These are phyloP conservation scores for Thyridium curvatum DNA, from an alignment of 2,329 filamentous ascomycete genomes.

Conservation along the genomic window DNA sequence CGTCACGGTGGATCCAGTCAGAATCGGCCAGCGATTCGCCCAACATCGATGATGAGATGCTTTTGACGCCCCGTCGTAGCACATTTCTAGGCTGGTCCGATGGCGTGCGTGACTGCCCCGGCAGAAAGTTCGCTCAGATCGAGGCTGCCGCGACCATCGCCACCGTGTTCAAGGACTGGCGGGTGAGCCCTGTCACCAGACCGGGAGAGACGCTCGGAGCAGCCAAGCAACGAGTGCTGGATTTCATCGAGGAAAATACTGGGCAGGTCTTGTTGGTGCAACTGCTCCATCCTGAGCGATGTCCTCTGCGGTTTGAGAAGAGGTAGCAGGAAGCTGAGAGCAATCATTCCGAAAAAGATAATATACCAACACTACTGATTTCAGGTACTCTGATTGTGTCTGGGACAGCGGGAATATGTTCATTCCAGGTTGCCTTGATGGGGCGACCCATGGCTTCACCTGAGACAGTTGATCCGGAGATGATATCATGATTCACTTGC, in stretches of 20 bases:
- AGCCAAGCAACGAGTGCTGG: slow-evolving; percentile 11
- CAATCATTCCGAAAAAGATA: no score
- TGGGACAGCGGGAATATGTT: no score
- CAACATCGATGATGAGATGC: slow-evolving; percentile 8
- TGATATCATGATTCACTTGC: no score
- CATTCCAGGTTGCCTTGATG: no score
- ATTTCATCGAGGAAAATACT: slow-evolving; percentile 14
- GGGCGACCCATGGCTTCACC: no score
- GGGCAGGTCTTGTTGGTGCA: slow-evolving; percentile 15
- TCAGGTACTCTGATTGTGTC: no score
- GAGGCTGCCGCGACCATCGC: slow-evolving; percentile 23
- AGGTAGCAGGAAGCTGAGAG: no score
- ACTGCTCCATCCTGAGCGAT: slow-evolving; percentile 16
- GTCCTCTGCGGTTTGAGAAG: no score
- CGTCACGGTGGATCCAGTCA: slow-evolving; percentile 15
- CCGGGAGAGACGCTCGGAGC: slow-evolving; percentile 10
- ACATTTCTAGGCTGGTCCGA: slow-evolving; percentile 21
- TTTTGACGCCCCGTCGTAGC: slow-evolving; percentile 8
- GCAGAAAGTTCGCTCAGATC: slow-evolving; percentile 23
- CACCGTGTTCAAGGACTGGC: slow-evolving; percentile 14
- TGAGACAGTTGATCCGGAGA: no score
- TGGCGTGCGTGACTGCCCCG: slow-evolving; percentile 20
- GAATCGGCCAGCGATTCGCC: background rate
- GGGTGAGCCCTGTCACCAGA: slow-evolving; percentile 12
- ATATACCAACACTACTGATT: no score